These are phyloP conservation scores for Aspergillus biplanus DNA, from an alignment of 495 filamentous ascomycete genomes.

Conservation along the genomic window DNA sequence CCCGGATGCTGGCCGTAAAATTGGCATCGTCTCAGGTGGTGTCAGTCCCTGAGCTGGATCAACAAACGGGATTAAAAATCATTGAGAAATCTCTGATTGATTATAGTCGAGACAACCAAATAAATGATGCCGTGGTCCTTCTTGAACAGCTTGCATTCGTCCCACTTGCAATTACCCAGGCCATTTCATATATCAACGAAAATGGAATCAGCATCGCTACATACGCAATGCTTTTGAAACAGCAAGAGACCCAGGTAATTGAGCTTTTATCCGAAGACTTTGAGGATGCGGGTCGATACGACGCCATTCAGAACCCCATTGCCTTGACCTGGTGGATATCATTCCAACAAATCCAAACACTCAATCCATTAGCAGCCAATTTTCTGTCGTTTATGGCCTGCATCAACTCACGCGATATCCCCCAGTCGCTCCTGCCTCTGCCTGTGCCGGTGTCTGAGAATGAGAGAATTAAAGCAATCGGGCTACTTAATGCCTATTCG, in stretches of 20 bases:
- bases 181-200: constrained; percentile 47
- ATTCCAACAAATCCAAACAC: constrained; percentile 48
- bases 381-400: constrained; percentile 49
- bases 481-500: constrained; percentile 28
- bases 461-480: constrained; percentile 22
- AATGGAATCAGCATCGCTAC: constrained; percentile 21
- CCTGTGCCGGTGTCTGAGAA: constrained; percentile 2
- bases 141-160: constrained; percentile 37
- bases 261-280: constrained; percentile 56
- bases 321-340: constrained; percentile 60
- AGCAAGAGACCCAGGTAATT: constrained; percentile 42
- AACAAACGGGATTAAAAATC: constrained; percentile 22
- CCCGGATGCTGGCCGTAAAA: constrained; percentile 28
- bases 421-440: constrained; percentile 34
- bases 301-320: constrained; percentile 51
- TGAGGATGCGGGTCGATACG: constrained; percentile 39
- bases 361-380: constrained; percentile 34
- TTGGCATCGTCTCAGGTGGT: constrained; percentile 29
- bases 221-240: constrained; percentile 51
- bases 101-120: constrained; percentile 21
- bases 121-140: constrained; percentile 24
- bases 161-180: constrained; percentile 47
- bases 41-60: constrained; percentile 32
- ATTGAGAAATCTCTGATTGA: constrained; percentile 33
- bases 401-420: constrained; percentile 34